A percentile compares a stretch with the other conserved stretches of the same genome.
phyloP scores from a whole-genome alignment of 2,329 filamentous ascomycete genomes.

The Colletotrichum shisoi region DNA sequence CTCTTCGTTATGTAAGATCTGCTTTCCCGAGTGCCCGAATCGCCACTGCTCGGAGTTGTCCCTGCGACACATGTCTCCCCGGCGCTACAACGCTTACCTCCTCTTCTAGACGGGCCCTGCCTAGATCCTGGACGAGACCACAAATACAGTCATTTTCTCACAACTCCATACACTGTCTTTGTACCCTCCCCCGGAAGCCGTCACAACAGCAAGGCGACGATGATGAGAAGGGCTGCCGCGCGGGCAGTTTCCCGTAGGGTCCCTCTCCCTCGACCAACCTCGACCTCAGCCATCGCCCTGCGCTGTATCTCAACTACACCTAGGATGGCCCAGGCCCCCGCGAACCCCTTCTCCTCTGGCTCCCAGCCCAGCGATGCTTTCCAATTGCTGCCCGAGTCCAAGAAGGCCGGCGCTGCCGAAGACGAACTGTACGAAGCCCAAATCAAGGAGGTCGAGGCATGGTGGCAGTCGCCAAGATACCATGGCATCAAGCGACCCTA shows the following conservation, averaged over 20 bases:
- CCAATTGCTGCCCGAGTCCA: slow-evolving; percentile 79
- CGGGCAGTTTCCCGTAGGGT: slow-evolving; percentile 45
- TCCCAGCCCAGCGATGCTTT: slow-evolving; percentile 75
- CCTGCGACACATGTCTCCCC: not conserved
- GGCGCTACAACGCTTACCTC: slow-evolving; percentile 15
- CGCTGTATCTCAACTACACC: slow-evolving; percentile 48
- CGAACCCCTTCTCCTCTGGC: slow-evolving; percentile 36
- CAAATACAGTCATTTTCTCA: too few species aligned
- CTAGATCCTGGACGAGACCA: not conserved
- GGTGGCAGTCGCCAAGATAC: slow-evolving; percentile 88
- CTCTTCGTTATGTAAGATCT: slow-evolving; percentile 17
- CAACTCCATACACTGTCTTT: not conserved
- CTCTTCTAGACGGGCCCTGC: not conserved
- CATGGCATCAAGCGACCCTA: slow-evolving; percentile 92
- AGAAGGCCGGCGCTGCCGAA: slow-evolving; percentile 82
- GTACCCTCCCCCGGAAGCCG: not conserved
- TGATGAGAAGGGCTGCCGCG: slow-evolving; percentile 49
- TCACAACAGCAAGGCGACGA: slow-evolving; percentile 34
- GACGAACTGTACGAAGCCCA: slow-evolving; percentile 86
- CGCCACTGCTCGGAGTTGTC: slow-evolving; percentile 21
- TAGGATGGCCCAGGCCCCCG: slow-evolving; percentile 44
- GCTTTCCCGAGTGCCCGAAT: slow-evolving; percentile 12
- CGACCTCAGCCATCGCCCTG: slow-evolving; percentile 40
- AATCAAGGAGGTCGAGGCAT: slow-evolving; percentile 82
- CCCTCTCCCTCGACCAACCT: slow-evolving; percentile 40